phyloP scores from a whole-genome alignment of 176 grass and related monocot genomes.

The Ampelocalamus luodianensis region DNA sequence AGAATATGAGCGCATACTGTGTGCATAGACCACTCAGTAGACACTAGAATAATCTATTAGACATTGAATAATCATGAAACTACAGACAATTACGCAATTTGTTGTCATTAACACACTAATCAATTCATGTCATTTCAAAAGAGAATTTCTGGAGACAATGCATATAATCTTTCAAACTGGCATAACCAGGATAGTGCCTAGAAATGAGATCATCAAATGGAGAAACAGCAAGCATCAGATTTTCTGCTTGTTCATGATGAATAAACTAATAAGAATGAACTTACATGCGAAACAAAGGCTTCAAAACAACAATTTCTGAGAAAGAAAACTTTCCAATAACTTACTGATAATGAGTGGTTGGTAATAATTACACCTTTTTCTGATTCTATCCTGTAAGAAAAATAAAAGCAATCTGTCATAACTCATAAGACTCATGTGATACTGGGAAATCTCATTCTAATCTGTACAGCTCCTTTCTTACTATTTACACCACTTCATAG shows the following conservation, averaged over 20 bases:
- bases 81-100: conserved; percentile 9
- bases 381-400: conserved; percentile 74
- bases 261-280: conserved; percentile 24
- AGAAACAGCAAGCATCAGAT: conserved; percentile 7
- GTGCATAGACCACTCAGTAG: conserved; percentile 17
- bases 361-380: conserved; percentile 90
- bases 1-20: conserved; percentile 4
- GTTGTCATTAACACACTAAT: conserved; percentile 11
- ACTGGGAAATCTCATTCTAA: conserved; percentile 31
- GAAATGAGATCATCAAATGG: conserved; percentile 7
- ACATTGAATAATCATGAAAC: conserved; percentile 20
- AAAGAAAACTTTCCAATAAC: conserved; percentile 21
- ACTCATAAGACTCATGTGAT: conserved; percentile 39
- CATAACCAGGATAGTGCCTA: background rate
- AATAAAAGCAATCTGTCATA: conserved; percentile 24
- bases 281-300: conserved; percentile 23
- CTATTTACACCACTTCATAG: background rate
- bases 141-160: conserved; percentile 26
- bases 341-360: conserved; percentile 82
- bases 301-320: background rate
- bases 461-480: background rate
- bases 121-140: background rate
- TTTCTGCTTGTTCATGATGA: conserved; percentile 1
- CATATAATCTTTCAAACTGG: conserved; percentile 23
- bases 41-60: conserved; percentile 26